Conservation (phyloP, 106 monocot genomes). For the Gastrodia elata region DNA sequence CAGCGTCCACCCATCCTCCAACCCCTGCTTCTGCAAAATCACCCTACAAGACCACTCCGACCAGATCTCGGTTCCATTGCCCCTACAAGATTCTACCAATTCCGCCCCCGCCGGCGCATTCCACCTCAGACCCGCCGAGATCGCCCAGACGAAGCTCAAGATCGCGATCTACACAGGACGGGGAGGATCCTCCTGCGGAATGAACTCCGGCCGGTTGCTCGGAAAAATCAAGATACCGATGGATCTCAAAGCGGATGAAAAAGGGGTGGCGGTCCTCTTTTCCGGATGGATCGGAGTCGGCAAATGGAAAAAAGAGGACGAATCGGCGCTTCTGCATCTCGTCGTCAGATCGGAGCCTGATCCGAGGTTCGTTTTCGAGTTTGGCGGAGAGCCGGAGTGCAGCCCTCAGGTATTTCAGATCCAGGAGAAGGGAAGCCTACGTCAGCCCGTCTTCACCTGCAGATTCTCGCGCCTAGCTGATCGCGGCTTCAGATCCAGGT, state of each 20-base stretch:
- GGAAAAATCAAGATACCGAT: conserved; percentile 58
- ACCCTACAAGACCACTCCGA: conserved; percentile 42
- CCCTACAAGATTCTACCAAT: conserved; percentile 27
- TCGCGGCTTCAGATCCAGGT: conserved; percentile 47
- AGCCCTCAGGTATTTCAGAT: conserved; percentile 92
- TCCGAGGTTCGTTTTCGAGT: conserved; percentile 90
- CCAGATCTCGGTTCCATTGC: conserved; percentile 37
- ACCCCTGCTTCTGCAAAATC: conserved; percentile 80
- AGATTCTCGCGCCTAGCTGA: conserved; percentile 64
- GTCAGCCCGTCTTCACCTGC: conserved; percentile 93
- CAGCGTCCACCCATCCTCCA: conserved; percentile 74
- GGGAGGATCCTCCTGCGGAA: conserved; percentile 62
- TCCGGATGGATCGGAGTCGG: conserved; percentile 50
- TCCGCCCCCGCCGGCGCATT: conserved; percentile 47
- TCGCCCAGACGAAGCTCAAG: conserved; percentile 27
- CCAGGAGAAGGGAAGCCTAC: conserved; percentile 41
- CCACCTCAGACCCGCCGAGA: conserved; percentile 39
- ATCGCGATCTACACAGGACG: conserved; percentile 73
- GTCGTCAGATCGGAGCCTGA: conserved; percentile 58
- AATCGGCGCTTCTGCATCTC: conserved; percentile 33
- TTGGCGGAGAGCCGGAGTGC: conserved; percentile 82
- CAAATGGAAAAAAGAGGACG: conserved; percentile 6
- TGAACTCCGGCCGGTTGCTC: conserved; percentile 67
- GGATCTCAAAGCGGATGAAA: conserved; percentile 45
- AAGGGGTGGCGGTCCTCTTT: conserved; percentile 31